These are phyloP conservation scores for Hyphodiscus sp. DNA, from an alignment of 2,329 filamentous ascomycete species.

Conservation along the genomic window DNA sequence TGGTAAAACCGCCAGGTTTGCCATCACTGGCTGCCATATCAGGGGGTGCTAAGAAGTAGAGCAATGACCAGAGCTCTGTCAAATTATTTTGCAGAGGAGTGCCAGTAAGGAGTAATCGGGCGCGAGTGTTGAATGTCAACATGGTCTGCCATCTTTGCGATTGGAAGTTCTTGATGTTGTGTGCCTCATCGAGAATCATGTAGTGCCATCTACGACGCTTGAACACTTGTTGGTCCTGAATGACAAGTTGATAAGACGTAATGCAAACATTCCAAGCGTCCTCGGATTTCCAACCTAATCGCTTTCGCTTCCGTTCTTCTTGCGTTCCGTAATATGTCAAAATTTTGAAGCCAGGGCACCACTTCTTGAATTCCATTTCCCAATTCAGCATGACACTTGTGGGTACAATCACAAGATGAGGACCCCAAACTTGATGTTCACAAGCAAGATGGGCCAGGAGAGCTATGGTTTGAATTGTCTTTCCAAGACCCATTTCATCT, in stretches of 20 bases:
- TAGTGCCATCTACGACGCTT: constrained; percentile 94
- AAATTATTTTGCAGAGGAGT: constrained; percentile 96
- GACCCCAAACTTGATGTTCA: constrained; percentile 86
- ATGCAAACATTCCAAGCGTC: constrained; percentile 96
- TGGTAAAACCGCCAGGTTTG: constrained; percentile 66
- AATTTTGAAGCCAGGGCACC: constrained; percentile 96
- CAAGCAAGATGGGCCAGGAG: constrained; percentile 88
- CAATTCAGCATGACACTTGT: constrained; percentile 99
- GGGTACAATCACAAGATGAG: constrained; percentile 90
- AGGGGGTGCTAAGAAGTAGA: constrained; percentile 94
- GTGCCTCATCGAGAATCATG: constrained; percentile 95
- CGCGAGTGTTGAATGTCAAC: constrained; percentile 85
- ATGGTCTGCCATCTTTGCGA: constrained; percentile 95
- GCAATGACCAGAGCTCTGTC: constrained; percentile 90
- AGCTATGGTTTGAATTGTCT: constrained; percentile 97
- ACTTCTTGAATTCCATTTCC: constrained; percentile 99
- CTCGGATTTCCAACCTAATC: constrained; percentile 87
- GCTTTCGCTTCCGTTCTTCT: constrained; percentile 85
- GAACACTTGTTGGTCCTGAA: constrained; percentile 91
- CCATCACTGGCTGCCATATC: constrained; percentile 69
- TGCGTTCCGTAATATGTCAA: constrained; percentile 93
- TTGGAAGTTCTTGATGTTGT: constrained; percentile 99
- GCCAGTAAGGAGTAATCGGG: constrained; percentile 81
- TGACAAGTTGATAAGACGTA: constrained; percentile 92
- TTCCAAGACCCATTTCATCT: constrained; percentile 97